Evolutionary conservation across 192 early-diverging fungal species (phyloP).

Genomic region (Coemansia guatemalensis): DNA sequence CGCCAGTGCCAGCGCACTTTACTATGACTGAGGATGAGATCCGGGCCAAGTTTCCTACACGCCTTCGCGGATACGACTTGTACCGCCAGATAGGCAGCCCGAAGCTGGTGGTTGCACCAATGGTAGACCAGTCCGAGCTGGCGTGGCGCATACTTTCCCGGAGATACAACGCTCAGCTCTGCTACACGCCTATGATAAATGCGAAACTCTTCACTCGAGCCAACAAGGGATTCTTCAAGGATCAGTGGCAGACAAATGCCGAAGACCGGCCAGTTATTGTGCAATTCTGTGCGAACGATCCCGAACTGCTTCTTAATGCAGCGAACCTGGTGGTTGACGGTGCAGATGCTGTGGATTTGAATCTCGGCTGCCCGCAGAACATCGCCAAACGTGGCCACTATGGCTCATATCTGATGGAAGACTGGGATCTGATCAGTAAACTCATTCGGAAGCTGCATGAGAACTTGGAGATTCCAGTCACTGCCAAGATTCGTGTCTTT

Average conservation of each 20-base stretch:
- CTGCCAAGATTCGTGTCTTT: slow-evolving; percentile 94
- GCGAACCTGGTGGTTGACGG: slow-evolving; percentile 76
- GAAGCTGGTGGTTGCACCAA: slow-evolving; percentile 84
- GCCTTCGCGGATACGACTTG: slow-evolving; percentile 79
- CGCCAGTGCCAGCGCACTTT: slow-evolving; percentile 67
- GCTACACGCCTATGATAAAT: slow-evolving; percentile 99
- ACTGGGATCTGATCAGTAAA: slow-evolving; percentile 72
- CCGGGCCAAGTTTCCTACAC: slow-evolving; percentile 51
- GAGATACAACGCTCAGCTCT: slow-evolving; percentile 82
- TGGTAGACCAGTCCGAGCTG: slow-evolving; percentile 97
- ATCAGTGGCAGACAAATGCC: slow-evolving; percentile 69
- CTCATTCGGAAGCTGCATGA: slow-evolving; percentile 75
- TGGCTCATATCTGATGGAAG: slow-evolving; percentile 92
- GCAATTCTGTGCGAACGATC: slow-evolving; percentile 98
- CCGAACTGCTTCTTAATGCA: slow-evolving; percentile 75
- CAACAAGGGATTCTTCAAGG: slow-evolving; percentile 63
- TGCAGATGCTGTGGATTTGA: slow-evolving; percentile 94
- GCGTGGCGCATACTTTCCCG: slow-evolving; percentile 92
- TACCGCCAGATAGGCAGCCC: slow-evolving; percentile 72
- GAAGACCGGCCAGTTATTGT: slow-evolving; percentile 81
- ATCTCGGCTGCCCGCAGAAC: slow-evolving; percentile 95
- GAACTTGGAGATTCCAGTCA: slow-evolving; percentile 84
- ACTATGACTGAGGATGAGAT: slow-evolving; percentile 54
- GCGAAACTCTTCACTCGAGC: slow-evolving; percentile 80
- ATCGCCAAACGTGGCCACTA: slow-evolving; percentile 92